phyloP scores from a whole-genome alignment of 305 asterid genomes.

The Plantago lanceolata region DNA sequence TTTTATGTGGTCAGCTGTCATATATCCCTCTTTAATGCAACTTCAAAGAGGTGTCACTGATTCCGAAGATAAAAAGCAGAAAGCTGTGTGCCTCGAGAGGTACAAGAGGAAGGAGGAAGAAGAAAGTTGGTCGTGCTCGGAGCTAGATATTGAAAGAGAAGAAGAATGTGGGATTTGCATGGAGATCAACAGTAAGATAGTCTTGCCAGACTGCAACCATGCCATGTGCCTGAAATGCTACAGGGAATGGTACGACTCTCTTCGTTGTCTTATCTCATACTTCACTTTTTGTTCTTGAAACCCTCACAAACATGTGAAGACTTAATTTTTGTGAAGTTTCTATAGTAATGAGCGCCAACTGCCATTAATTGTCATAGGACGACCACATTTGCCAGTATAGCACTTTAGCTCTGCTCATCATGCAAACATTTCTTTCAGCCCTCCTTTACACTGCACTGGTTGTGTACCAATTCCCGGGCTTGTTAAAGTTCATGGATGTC shows the following conservation, averaged over 20 bases:
- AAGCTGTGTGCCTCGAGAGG: slow-evolving; percentile 73
- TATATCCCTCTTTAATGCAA: slow-evolving; percentile 87
- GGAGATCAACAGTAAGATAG: slow-evolving; percentile 82
- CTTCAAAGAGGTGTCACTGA: slow-evolving; percentile 83
- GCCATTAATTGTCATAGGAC: no score
- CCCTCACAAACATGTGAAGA: no score
- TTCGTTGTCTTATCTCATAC: slow-evolving; percentile 3
- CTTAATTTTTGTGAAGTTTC: no score
- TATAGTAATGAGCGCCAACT: no score
- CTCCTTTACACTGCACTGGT: no score
- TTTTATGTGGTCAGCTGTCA: slow-evolving; percentile 61
- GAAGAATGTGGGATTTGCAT: slow-evolving; percentile 97
- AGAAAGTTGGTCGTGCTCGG: slow-evolving; percentile 46
- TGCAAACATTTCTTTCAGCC: no score
- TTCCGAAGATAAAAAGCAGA: slow-evolving; percentile 82
- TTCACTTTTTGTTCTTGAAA: slow-evolving; percentile 1
- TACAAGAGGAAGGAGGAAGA: slow-evolving; percentile 75
- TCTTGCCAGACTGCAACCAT: slow-evolving; percentile 87
- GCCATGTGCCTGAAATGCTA: slow-evolving; percentile 92
- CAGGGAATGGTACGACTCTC: slow-evolving; percentile 66
- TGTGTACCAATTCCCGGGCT: no score
- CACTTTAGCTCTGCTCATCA: no score
- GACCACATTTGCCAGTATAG: no score
- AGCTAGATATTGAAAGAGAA: slow-evolving; percentile 75
- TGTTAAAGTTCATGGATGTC: no score